A percentile compares a stretch with the other conserved stretches of the same genome.
These are phyloP conservation scores for Penstemon newberryi DNA, from an alignment of 257 asterid species.

Conservation along the genomic window DNA sequence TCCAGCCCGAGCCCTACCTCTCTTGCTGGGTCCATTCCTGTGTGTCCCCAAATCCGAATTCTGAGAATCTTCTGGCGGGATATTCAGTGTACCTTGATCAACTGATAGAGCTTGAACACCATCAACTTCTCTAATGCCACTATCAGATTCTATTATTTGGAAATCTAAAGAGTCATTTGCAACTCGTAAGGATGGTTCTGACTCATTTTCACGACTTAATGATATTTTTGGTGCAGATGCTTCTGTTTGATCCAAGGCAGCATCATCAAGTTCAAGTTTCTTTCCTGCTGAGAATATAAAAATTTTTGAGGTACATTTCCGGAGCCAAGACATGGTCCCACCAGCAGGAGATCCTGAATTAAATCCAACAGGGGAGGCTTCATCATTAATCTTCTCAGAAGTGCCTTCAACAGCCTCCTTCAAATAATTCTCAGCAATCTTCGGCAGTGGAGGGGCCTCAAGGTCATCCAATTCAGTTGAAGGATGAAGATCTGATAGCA, in stretches of 20 bases:
- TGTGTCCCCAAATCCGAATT: constrained; percentile 41
- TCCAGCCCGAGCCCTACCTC: constrained; percentile 39
- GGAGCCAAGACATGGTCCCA: constrained; percentile 85
- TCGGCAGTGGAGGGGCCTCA: constrained; percentile 68
- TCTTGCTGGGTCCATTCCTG: constrained; percentile 37
- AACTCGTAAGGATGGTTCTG: constrained; percentile 42
- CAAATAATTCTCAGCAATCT: constrained; percentile 60
- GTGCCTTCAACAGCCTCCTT: constrained; percentile 51
- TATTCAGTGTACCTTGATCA: constrained; percentile 39
- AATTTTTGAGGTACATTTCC: constrained; percentile 81
- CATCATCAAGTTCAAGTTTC: constrained; percentile 53
- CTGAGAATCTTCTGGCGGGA: constrained; percentile 42
- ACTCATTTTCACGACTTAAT: constrained; percentile 44
- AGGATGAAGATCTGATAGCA: constrained; percentile 72
- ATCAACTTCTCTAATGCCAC: constrained; percentile 43
- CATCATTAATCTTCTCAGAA: constrained; percentile 36
- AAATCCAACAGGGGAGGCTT: constrained; percentile 44
- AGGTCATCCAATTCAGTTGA: constrained; percentile 44
- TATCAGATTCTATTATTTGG: constrained; percentile 46
- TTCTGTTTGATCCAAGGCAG: constrained; percentile 39
- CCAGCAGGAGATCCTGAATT: constrained; percentile 69
- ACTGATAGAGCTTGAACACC: constrained; percentile 47
- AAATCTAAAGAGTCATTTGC: constrained; percentile 60
- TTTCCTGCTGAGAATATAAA: constrained; percentile 78
- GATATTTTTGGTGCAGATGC: constrained; percentile 34